Base-by-base conservation (phyloP, 2,329 filamentous ascomycete genomes). In the Lasiodiplodia hormozganensis region DNA sequence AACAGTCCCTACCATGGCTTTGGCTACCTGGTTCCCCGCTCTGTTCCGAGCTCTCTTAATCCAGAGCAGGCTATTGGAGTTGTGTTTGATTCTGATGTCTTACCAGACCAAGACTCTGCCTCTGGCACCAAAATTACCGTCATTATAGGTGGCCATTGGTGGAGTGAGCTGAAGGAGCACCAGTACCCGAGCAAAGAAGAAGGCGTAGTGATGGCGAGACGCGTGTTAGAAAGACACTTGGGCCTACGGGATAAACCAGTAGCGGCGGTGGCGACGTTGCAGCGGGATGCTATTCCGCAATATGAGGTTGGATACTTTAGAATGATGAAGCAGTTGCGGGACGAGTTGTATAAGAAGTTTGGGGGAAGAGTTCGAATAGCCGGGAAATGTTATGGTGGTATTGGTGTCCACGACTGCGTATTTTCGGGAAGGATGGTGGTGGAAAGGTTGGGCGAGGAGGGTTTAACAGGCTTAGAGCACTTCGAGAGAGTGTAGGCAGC, bases 71-170 rank as follows among this genome's bases (percentile, higher is more conserved):
- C 91, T 0, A 88, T 99, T 8, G 96, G 96, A 70, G 94, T 98
- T 62, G 91, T 98, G 69, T 98, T 98, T 79, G 94, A 97, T 79
- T 92, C 90, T 2, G 89, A 93, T 70, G 86, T 87, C 23, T 82
- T 83, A n/a, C 75, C 79, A 56, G 86, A 85, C 21, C 84, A 87
- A 73, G 87, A 91, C 75, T 83, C 80, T 3, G 83, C 79, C 0
- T 76, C 78, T 0, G 93, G 92, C 25, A 97, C 93, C 18, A 97
- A 97, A 78, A 81, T 98, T 65, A 97, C 94, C 16, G 92, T 98
- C 73, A 96, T 99, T 89, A 84, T 99, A 68, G 96, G 96, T 69
- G 96, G 96, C 1, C 94, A 97, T 81, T 93, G 92, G 86, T 98
- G 93, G 93, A 68, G 89, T 85, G 82, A 16, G 25, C n/a, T n/a